Base-by-base conservation (phyloP, 306 rosid species). In the Albizia julibrissin region DNA sequence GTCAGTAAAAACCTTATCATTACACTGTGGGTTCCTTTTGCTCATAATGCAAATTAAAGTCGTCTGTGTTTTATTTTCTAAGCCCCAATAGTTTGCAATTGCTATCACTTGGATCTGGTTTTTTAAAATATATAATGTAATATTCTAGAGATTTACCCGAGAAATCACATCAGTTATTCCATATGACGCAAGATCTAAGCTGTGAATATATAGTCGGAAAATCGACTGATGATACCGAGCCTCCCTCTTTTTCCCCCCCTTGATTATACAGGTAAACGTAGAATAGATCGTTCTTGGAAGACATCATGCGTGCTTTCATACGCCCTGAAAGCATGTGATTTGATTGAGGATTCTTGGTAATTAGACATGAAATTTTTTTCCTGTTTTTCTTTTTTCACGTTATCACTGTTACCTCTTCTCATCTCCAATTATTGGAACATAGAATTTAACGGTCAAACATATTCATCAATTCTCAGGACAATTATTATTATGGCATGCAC, bases 1-100 rank as follows among this genome's bases (percentile, higher is more conserved):
- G 9, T 54, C 40, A 44, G 24, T 70, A 67, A 86, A 73, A 86
- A 77, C 85, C 83, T 85, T 86, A 86, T 76, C 43, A 69, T 31
- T 43, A n/a, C n/a, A n/a, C n/a, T n/a, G n/a, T n/a, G n/a, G n/a
- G 66, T 75, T 54, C 29, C 31, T 82, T 64, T 29, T 15, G n/a
- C 69, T 61, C 37, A 15, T 59, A 46, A 42, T 64, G 16, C 58
- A 2, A 22, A 58, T 22, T 58, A 40, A 59, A 58, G 9, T 52
- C 39, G 66, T 74, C 11, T 18, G 24, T 19, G 66, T 52, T 50
- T n/a, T n/a, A n/a, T 50, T 19, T 46, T 74, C 21, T 33, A 26
- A 73, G 27, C 49, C 14, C 22, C 12, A 9, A 27, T 29, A 31
- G 21, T 72, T 27, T 47, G 12, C 66, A 22, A 21, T 21, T 34